These are phyloP conservation scores for Cyclocybe aegerita DNA, from an alignment of 768 basidiomycete genomes.

Conservation along the genomic window DNA sequence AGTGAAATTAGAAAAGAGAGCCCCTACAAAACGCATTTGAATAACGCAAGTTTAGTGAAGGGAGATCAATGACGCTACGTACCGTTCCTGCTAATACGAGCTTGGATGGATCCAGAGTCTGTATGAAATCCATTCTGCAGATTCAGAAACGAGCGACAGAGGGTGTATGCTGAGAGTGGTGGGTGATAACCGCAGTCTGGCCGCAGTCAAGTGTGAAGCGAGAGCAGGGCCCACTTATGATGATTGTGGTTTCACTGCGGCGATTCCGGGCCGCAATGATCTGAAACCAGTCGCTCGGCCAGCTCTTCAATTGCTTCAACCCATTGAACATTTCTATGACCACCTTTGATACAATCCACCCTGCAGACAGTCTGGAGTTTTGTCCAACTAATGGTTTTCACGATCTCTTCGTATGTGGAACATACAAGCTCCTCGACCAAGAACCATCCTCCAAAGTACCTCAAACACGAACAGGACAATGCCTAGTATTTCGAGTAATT, in stretches of 20 bases:
- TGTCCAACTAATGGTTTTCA: slow-evolving; percentile 65
- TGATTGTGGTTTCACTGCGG: background rate
- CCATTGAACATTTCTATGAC: slow-evolving; percentile 5
- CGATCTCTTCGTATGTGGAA: slow-evolving; percentile 83
- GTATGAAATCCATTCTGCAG: slow-evolving; percentile 59
- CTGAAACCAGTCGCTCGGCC: background rate
- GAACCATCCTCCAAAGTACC: slow-evolving; percentile 2
- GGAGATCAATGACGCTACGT: slow-evolving; percentile 16
- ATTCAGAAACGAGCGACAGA: slow-evolving; percentile 11
- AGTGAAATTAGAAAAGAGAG: slow-evolving; percentile 60
- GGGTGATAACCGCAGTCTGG: background rate
- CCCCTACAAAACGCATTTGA: slow-evolving; percentile 36
- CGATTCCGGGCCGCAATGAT: slow-evolving; percentile 2
- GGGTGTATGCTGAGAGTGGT: slow-evolving; percentile 1
- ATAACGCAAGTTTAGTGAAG: too few species aligned
- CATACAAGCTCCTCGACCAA: slow-evolving; percentile 75
- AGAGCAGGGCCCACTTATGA: background rate
- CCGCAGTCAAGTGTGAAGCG: slow-evolving; percentile 1
- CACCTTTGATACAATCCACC: slow-evolving; percentile 65
- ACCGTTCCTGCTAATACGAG: slow-evolving; percentile 67
- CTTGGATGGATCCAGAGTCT: slow-evolving; percentile 70
- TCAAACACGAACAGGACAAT: slow-evolving; percentile 59
- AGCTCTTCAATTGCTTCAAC: background rate
- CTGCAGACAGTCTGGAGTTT: slow-evolving; percentile 91
- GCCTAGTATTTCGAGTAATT: slow-evolving; percentile 61